Evolutionary conservation across 108 stramenopile genomes (phyloP), one percentile per base, ranked within the genome.

Genomic region (Chaetoceros tenuissimus): DNA sequence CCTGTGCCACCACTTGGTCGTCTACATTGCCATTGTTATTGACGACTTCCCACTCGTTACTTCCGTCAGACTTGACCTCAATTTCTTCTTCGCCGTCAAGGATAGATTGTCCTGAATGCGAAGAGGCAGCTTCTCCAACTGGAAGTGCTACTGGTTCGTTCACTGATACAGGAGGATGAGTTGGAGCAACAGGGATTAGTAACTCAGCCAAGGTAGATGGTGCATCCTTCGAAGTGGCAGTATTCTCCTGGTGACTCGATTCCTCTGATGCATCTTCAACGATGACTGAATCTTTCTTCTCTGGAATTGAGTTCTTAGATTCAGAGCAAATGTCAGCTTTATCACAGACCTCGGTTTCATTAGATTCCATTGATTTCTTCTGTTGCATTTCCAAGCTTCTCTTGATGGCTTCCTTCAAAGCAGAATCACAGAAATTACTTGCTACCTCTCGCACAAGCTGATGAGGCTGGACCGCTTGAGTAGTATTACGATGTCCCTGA

Each of bases 371-470:
- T 13, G 54, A 20, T 43, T 52, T 57, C 40, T 59, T 46, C 20
- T 46, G 40, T 46, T 48, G 23, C 19, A 46, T 31, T 23, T 22
- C 20, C 30, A 81, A 58, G 47, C 70, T 75, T n/a, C 74, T 69
- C n/a, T 77, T 73, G 62, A 82, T 73, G 0, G 77, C 77, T 53
- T 82, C 81, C 53, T 82, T 73, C 59, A 82, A 57, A 21, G 63
- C 66, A 30, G 28, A 25, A 40, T 82, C 81, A 21, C 7, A 23
- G 18, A 49, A 7, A 7, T 49, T 18, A 7, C 7, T 7, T 24
- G 22, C 48, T 7, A 23, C n/a, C 48, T 49, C 23, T 21, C 7
- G 5, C 48, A 23, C 48, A 44, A 10, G 43, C 43, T 44, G 43
- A 44, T 44, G 43, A 10, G 43, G 43, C 17, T 44, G 43, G 10